phyloP scores from a whole-genome alignment of 164 flowering plant genomes.

The Buxus sempervirens region DNA sequence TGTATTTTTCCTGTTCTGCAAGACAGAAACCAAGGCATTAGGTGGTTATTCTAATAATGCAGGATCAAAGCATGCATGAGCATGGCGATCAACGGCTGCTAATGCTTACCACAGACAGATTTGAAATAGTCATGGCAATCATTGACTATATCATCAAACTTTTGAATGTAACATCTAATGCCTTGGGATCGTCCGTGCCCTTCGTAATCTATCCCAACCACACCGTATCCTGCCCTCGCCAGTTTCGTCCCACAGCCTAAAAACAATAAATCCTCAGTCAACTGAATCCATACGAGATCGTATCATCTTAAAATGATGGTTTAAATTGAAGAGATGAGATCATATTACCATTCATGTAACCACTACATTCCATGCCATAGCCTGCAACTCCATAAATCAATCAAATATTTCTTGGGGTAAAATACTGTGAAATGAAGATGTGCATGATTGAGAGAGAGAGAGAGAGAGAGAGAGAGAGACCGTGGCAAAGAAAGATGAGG shows the following conservation, averaged over 20 bases:
- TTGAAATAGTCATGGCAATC: slow-evolving; percentile 74
- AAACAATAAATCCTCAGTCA: background rate
- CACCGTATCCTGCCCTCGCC: slow-evolving; percentile 71
- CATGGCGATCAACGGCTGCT: background rate
- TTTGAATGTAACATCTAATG: slow-evolving; percentile 88
- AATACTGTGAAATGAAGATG: slow-evolving; percentile 4
- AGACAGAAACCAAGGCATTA: background rate
- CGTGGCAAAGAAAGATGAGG: slow-evolving; percentile 91
- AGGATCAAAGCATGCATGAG: too few relatives aligned
- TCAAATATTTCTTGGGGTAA: background rate
- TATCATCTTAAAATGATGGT: too few relatives aligned
- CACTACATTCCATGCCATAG: slow-evolving; percentile 97
- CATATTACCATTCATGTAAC: slow-evolving; percentile 81
- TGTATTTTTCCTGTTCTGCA: slow-evolving; percentile 59
- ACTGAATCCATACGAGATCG: background rate
- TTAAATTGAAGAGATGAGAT: too few relatives aligned
- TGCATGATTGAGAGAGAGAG: background rate
- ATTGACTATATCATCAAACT: slow-evolving; percentile 68
- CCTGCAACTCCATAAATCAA: slow-evolving; percentile 56
- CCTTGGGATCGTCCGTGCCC: slow-evolving; percentile 95
- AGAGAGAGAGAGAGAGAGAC: slow-evolving; percentile 32
- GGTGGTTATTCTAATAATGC: background rate
- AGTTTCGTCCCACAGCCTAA: slow-evolving; percentile 67
- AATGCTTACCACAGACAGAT: slow-evolving; percentile 66
- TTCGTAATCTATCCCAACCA: slow-evolving; percentile 86